Conservation (phyloP, 2,329 filamentous ascomycete species). For the Calonectria honghensis region DNA sequence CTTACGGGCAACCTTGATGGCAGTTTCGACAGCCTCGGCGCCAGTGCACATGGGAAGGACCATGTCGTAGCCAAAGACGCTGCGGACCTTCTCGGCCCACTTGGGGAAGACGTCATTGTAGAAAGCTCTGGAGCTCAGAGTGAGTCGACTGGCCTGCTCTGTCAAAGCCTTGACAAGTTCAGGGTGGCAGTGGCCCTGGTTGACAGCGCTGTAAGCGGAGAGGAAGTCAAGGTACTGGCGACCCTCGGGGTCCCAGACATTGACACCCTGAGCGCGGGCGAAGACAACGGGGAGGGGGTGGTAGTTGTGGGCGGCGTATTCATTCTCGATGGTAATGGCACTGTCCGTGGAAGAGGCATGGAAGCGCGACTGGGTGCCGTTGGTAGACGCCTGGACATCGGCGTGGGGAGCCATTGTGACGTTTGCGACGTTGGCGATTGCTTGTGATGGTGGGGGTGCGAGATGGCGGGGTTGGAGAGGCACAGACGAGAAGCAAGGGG, state of each 20-base stretch:
- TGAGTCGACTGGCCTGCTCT: slow-evolving; percentile 92
- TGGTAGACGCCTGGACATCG: slow-evolving; percentile 60
- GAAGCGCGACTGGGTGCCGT: slow-evolving; percentile 65
- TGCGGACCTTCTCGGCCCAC: slow-evolving; percentile 93
- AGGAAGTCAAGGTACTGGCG: slow-evolving; percentile 98
- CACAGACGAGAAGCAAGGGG: slow-evolving; percentile 14
- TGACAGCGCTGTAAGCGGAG: slow-evolving; percentile 97
- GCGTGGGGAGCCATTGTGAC: slow-evolving; percentile 76
- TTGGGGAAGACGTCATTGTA: slow-evolving; percentile 98
- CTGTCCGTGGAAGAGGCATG: slow-evolving; percentile 86
- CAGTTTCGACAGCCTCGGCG: slow-evolving; percentile 77
- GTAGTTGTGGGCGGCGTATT: slow-evolving; percentile 98
- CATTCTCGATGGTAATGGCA: slow-evolving; percentile 87
- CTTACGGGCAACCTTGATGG: slow-evolving; percentile 48
- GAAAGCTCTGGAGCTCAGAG: slow-evolving; percentile 95
- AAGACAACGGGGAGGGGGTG: slow-evolving; percentile 97
- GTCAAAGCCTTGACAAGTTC: slow-evolving; percentile 93
- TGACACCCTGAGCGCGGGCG: slow-evolving; percentile 86
- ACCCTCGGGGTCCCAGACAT: slow-evolving; percentile 98
- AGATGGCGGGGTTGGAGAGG: slow-evolving; percentile 31
- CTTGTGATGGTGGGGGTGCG: slow-evolving; percentile 21
- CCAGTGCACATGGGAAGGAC: slow-evolving; percentile 98
- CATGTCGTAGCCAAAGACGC: slow-evolving; percentile 97
- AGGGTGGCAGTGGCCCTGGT: slow-evolving; percentile 98
- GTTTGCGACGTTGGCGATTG: slow-evolving; percentile 26